A percentile compares a stretch with the other conserved stretches of the same genome.
phyloP scores from a whole-genome alignment of 495 filamentous ascomycete genomes.

The Penicillium daleae region DNA sequence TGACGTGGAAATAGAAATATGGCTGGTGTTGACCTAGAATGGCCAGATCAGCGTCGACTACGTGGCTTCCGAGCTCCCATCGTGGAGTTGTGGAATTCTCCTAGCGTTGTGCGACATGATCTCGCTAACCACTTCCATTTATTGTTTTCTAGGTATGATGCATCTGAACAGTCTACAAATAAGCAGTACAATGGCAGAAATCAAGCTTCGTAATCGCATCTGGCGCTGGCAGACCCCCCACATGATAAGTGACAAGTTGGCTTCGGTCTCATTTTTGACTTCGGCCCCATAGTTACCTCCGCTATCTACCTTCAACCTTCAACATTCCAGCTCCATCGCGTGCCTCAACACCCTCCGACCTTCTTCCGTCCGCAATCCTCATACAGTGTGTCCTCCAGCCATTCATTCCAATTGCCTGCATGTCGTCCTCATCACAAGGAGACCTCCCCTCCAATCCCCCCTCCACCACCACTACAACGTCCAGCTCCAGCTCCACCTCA shows the following conservation, averaged over 20 bases:
- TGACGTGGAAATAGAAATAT: background rate
- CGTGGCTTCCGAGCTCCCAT: constrained; percentile 1
- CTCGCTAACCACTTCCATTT: background rate
- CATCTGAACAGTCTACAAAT: background rate
- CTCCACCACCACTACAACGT: constrained; percentile 17
- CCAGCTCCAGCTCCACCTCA: constrained; percentile 36
- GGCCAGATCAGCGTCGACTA: background rate
- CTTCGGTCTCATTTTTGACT: constrained; percentile 4
- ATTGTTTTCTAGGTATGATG: background rate
- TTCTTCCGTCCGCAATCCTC: background rate
- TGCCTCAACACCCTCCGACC: background rate
- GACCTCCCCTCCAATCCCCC: constrained; percentile 24
- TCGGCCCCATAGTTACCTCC: constrained; percentile 11
- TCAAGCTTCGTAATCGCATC: background rate
- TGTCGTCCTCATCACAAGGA: constrained; percentile 36
- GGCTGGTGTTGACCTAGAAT: background rate
- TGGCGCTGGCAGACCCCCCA: background rate
- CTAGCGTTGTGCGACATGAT: background rate
- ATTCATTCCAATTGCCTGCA: constrained; percentile 31
- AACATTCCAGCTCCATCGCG: constrained; percentile 1
- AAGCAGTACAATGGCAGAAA: background rate
- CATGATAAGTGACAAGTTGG: constrained; percentile 22
- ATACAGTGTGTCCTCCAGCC: constrained; percentile 19
- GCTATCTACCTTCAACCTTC: background rate
- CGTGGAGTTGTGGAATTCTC: background rate